Evolutionary conservation across 345 rosid species (phyloP), one percentile per base, ranked within the genome.

Genomic region (Triadica sebifera): DNA sequence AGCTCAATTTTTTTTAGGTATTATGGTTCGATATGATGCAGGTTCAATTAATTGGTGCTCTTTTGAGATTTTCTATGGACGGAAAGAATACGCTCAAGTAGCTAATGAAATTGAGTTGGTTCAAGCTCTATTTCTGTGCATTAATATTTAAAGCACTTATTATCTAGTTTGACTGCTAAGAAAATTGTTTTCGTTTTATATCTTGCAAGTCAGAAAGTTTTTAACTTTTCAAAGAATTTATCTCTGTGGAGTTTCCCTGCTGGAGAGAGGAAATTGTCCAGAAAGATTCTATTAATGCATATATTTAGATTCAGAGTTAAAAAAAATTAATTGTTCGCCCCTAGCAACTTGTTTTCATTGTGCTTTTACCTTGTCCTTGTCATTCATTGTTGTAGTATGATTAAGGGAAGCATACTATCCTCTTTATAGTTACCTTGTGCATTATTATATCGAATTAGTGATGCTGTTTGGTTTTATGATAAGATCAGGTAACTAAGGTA

Each of bases 401-500:
- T n/a, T 55, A 19, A n/a, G 9, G 6, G 12, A 5, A 55, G 43
- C 2, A 5, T 60, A 17, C 8, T 13, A 34, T 37, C 39, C 65
- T 34, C 19, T 25, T 13, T 59, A 12, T 4, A 3, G 3, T 10
- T 57, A 12, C 16, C 2, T 1, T 29, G n/a, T 60, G 9, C 25
- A 15, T 60, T 25, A 8, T 37, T 69, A 5, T 57, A 0, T 57
- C 15, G 63, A 20, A 60, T 67, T 49, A 50, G 19, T 17, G 6
- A 20, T 41, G 41, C 8, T 71, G 65, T 72, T 41, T 75, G 63
- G 24, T 70, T 66, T 71, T 62, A 13, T 66, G 39, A 15, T 65
- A 70, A 37, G 12, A 73, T 65, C 74, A 90, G 97, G 95, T 80
- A 62, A 80, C 89, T 13, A 94, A 94, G 85, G 29, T 92, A 77